A percentile compares a stretch with the other conserved stretches of the same genome.
Conservation (phyloP, 495 filamentous ascomycete species). For the Geoglossum glabrum region DNA sequence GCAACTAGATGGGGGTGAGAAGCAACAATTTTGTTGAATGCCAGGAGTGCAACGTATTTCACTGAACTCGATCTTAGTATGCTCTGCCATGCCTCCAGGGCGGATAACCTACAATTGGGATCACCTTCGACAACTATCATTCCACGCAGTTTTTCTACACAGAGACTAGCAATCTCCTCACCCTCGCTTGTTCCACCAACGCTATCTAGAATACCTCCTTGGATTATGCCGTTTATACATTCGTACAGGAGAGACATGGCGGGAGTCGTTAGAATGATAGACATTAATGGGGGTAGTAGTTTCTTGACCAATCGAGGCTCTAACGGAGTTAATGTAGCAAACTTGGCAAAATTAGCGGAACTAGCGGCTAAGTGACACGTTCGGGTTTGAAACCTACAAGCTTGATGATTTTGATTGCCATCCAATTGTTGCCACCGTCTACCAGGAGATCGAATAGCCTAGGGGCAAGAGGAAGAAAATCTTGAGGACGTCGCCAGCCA, state of each 20-base stretch:
- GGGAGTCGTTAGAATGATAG: slow-evolving; percentile 78
- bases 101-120: slow-evolving; percentile 52
- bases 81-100: neutral
- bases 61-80: slow-evolving; percentile 27
- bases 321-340: slow-evolving; percentile 81
- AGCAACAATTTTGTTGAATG: slow-evolving; percentile 80
- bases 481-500: slow-evolving; percentile 79
- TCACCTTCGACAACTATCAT: slow-evolving; percentile 89
- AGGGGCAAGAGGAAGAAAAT: slow-evolving; percentile 83
- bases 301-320: slow-evolving; percentile 85
- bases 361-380: neutral
- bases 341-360: slow-evolving; percentile 31
- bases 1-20: slow-evolving; percentile 76
- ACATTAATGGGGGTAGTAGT: slow-evolving; percentile 80
- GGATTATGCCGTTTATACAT: slow-evolving; percentile 95
- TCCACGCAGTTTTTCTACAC: slow-evolving; percentile 76
- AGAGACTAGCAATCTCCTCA: slow-evolving; percentile 85
- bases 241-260: slow-evolving; percentile 96
- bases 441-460: slow-evolving; percentile 81
- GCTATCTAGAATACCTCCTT: slow-evolving; percentile 76
- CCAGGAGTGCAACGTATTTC: slow-evolving; percentile 90
- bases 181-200: slow-evolving; percentile 54
- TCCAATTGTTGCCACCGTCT: slow-evolving; percentile 95
- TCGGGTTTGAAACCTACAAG: slow-evolving; percentile 33
- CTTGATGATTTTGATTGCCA: slow-evolving; percentile 98